A percentile compares a stretch with the other conserved stretches of the same genome.
Conservation (phyloP, 139 green algal species). For the Spirogloea muscicola region DNA sequence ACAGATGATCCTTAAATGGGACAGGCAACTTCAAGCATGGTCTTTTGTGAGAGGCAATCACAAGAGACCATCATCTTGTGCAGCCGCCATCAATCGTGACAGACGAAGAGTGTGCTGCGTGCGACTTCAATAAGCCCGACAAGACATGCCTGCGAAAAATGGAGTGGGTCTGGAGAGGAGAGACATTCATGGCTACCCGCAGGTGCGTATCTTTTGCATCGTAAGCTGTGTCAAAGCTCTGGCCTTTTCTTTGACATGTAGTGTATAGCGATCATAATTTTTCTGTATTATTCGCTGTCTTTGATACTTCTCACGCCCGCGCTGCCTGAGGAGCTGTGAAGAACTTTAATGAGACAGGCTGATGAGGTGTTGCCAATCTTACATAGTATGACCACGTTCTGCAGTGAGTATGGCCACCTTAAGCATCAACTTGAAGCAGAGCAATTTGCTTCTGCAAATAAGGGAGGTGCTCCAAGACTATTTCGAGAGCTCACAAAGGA, state of each 20-base stretch:
- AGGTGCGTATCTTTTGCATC: too few species aligned
- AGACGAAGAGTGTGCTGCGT: constrained; percentile 87
- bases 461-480: not conserved
- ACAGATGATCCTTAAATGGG: too few species aligned
- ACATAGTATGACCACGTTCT: not conserved
- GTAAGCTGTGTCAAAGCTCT: too few species aligned
- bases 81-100: constrained; percentile 43
- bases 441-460: constrained; percentile 46
- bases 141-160: constrained; percentile 89
- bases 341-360: not conserved
- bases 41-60: too few species aligned
- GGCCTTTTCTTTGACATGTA: not conserved
- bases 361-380: not conserved
- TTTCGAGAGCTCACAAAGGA: constrained; percentile 59
- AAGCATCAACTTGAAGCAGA: constrained; percentile 80
- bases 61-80: too few species aligned
- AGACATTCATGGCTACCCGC: constrained; percentile 68
- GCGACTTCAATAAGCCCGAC: constrained; percentile 86
- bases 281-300: not conserved
- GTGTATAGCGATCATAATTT: not conserved
- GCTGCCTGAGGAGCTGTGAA: not conserved
- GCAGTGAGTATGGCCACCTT: constrained; percentile 56
- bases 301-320: not conserved
- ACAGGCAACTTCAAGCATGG: too few species aligned
- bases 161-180: constrained; percentile 91